Percentiles rank a stretch among this genome's conserved stretches.
These are phyloP conservation scores for Durusdinium trenchii DNA, from an alignment of 73 alveolate species.

Conservation along the genomic window DNA sequence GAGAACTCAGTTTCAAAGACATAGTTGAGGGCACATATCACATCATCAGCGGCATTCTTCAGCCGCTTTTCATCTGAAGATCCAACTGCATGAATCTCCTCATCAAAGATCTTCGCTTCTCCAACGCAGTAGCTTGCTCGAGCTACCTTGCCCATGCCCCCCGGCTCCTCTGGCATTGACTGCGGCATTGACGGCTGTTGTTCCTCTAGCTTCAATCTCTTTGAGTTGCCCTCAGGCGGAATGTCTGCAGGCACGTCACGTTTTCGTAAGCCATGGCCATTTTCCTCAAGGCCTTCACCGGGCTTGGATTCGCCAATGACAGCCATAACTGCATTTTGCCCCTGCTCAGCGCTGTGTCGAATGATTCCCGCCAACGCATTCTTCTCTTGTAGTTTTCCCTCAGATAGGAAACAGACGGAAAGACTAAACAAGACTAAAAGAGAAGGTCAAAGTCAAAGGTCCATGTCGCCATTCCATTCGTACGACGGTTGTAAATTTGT, in stretches of 20 bases:
- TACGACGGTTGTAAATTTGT: too few species aligned
- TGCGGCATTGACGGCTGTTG: neutral
- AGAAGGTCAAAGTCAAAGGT: neutral
- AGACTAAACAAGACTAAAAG: neutral
- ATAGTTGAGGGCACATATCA: neutral
- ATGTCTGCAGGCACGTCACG: neutral
- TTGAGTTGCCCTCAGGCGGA: neutral
- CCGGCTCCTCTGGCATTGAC: neutral
- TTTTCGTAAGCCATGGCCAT: neutral
- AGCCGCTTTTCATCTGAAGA: neutral
- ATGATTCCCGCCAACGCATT: neutral
- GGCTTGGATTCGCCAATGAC: neutral
- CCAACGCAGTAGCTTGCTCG: neutral
- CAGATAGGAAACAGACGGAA: neutral
- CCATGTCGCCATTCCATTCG: too few species aligned
- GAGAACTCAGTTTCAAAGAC: neutral
- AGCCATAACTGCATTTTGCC: neutral
- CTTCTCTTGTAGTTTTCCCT: conserved; percentile 2
- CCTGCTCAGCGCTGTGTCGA: neutral
- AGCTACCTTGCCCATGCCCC: neutral
- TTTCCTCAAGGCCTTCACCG: neutral
- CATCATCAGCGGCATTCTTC: conserved; percentile 56
- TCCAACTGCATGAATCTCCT: neutral
- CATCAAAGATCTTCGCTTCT: neutral
- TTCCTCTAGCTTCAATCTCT: neutral